Base-by-base conservation (phyloP, 495 filamentous ascomycete genomes). In the Emericellopsis terricola region DNA sequence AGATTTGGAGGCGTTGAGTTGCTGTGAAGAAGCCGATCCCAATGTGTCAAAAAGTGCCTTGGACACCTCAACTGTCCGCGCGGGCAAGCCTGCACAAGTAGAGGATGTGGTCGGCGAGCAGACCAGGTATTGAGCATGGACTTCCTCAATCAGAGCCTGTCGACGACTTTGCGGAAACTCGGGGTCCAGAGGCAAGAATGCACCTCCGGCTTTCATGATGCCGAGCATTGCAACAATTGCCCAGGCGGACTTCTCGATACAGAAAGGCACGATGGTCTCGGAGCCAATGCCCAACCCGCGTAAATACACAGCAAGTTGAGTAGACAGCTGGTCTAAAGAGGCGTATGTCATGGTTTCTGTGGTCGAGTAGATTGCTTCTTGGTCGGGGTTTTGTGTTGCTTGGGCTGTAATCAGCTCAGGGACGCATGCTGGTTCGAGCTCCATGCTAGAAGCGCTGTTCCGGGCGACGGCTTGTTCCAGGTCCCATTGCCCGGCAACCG, bases 291-390 rank as follows among this genome's bases (percentile, higher is more conserved):
- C 60, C 5, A 29, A 27, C 15, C 31, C 38, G 26, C 53, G 44
- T 16, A 71, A 43, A 14, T 55, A 48, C 11, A 34, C 47, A 6
- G 65, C 64, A 14, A 76, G 38, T 23, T 40, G 48, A 39, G 19
- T 50, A 44, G 63, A 46, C n/a, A 60, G 38, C 7, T 36, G 21
- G 19, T 69, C 60, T 17, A 76, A 47, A 37, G 73, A 54, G 2
- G 31, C 41, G 41, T 59, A 74, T 0, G 62, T 65, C 19, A 76
- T 39, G 6, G 40, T 58, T 16, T 66, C 69, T 52, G 74, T 69
- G 68, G 69, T 72, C 18, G 49, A 44, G 36, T 39, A 42, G 3
- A 55, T 35, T 2, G 51, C 49, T 30, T 38, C 26, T 8, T 20
- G 35, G 4, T 39, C 36, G 1, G 43, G 46, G 26, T 42, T 41